A percentile compares a stretch with the other conserved stretches of the same genome.
Conservation (phyloP, 306 rosid genomes). For the Lupinus albus region DNA sequence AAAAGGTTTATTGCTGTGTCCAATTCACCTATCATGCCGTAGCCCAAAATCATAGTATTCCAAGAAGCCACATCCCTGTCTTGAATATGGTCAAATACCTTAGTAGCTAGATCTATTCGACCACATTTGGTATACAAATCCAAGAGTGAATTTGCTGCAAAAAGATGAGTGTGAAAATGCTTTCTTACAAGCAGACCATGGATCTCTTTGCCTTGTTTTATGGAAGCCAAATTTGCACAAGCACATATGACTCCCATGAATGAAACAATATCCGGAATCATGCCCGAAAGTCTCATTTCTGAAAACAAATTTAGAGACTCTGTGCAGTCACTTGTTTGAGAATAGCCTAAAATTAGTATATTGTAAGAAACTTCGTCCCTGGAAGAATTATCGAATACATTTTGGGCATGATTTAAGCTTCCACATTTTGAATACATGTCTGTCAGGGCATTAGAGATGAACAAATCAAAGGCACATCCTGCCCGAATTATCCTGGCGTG, state of each 20-base stretch:
- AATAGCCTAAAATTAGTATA: constrained; percentile 73
- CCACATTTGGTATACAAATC: constrained; percentile 89
- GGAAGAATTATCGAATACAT: constrained; percentile 62
- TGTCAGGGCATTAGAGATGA: constrained; percentile 76
- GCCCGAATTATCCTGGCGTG: constrained; percentile 64
- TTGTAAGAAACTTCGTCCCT: constrained; percentile 78
- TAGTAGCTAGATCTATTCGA: constrained; percentile 67
- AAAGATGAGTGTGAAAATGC: constrained; percentile 60
- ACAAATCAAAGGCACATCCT: constrained; percentile 60
- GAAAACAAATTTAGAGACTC: constrained; percentile 68
- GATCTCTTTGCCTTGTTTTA: constrained; percentile 81
- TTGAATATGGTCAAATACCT: constrained; percentile 64
- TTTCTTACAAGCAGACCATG: constrained; percentile 67
- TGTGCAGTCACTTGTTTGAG: constrained; percentile 61
- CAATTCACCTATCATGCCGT: constrained; percentile 82
- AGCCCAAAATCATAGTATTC: constrained; percentile 95
- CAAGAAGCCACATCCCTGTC: constrained; percentile 79
- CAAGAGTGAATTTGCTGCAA: constrained; percentile 70
- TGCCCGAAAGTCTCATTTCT: constrained; percentile 65
- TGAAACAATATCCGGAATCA: constrained; percentile 68
- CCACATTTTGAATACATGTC: constrained; percentile 89
- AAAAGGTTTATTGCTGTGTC: constrained; percentile 67
- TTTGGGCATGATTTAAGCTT: constrained; percentile 60
- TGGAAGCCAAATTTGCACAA: constrained; percentile 71
- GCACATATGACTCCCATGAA: constrained; percentile 81